Evolutionary conservation across 2,329 filamentous ascomycete species (phyloP).

Genomic region (Rhytidhysteron rufulum): DNA sequence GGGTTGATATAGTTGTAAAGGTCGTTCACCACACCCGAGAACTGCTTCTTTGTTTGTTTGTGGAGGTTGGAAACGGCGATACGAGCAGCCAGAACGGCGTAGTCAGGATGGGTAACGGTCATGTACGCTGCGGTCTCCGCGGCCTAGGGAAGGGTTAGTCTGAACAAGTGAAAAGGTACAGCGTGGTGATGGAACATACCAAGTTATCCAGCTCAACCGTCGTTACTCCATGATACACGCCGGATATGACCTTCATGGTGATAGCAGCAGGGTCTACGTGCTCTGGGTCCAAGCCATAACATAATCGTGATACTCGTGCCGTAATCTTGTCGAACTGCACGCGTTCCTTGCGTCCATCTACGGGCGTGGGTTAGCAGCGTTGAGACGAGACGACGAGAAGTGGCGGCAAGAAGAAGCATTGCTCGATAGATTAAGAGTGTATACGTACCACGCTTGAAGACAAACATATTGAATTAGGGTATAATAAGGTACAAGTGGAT

Average conservation of each 20-base stretch:
- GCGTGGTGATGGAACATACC: conserved; percentile 54
- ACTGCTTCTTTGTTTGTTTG: conserved; percentile 99
- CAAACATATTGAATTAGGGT: conserved; percentile 34
- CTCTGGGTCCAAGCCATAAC: conserved; percentile 92
- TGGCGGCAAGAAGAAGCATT: conserved; percentile 5
- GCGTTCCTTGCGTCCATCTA: conserved; percentile 99
- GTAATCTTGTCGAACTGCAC: conserved; percentile 99
- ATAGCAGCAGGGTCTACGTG: conserved; percentile 98
- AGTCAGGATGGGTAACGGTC: conserved; percentile 98
- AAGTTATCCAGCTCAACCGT: conserved; percentile 95
- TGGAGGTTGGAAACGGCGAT: conserved; percentile 99
- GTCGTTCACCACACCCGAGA: conserved; percentile 90
- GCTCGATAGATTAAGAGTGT: not conserved
- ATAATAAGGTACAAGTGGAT: conserved; percentile 17
- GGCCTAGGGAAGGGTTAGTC: conserved; percentile 56
- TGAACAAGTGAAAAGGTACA: conserved; percentile 1
- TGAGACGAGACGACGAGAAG: conserved; percentile 2
- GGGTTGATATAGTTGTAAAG: conserved; percentile 96
- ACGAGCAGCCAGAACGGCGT: conserved; percentile 95
- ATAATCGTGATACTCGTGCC: conserved; percentile 92
- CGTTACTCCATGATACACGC: conserved; percentile 97
- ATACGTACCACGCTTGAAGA: conserved; percentile 41
- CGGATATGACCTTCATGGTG: conserved; percentile 98
- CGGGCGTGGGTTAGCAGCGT: not conserved
- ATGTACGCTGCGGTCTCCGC: conserved; percentile 99